Base-by-base conservation (phyloP, 176 grass and related monocot species). In the Paspalum vaginatum region DNA sequence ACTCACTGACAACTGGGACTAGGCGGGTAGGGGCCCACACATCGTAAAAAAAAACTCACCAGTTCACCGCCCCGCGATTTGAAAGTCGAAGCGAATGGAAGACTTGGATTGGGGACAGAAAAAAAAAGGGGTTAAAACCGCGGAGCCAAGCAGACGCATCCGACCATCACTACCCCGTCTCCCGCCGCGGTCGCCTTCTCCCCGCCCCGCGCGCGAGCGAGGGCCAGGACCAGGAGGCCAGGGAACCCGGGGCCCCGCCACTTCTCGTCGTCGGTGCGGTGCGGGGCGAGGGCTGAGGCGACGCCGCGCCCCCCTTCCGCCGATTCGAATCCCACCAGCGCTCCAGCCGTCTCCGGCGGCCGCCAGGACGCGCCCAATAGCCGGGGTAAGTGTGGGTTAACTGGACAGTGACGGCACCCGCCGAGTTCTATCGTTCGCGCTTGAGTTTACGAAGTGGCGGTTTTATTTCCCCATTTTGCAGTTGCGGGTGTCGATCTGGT, bases 11-110 rank as follows among this genome's bases (percentile, higher is more conserved):
- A 38, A 3, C 15, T 8, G 87, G 66, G 13, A 17, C 41, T 72
- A 4, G 1, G 0, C 0, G 0, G 1, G 0, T 18, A 0, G 72
- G 70, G 70, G 0, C 18, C 87, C 72, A 72, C 21, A 1, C 45
- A 8, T 4, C 0, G 14, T 17, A 43, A 26, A 66, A 24, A 12
- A 20, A 61, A 5, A 27, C 50, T 40, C 59, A 52, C 16, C 27
- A 10, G 42, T 8, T 78, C 60, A 85, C 79, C 51, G 67, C 78
- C 73, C 50, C 5, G 43, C 42, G 78, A 61, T 89, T 89, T 66
- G 83, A 78, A 89, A 85, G 66, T 60, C 5, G 32, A 81, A 76
- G 32, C 55, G 45, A 14, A 77, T 4, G 21, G 3, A 45, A 13
- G 68, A 61, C 24, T 27, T 27, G 43, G 68, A 25, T 32, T 79